phyloP scores from a whole-genome alignment of 2,329 filamentous ascomycete species.

The Didymella glomerata region DNA sequence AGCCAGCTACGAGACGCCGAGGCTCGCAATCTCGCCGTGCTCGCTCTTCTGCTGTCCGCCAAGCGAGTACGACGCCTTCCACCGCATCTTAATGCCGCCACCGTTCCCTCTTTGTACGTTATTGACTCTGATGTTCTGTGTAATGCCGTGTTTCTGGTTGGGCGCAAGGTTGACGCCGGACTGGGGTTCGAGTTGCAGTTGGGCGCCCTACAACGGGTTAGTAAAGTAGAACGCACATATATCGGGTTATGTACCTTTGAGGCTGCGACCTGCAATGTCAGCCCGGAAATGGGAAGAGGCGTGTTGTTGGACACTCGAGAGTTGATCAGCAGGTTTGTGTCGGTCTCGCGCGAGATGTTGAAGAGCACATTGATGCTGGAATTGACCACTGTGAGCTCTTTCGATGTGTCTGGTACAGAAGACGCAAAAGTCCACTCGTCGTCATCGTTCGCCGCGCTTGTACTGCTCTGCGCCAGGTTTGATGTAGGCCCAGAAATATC shows the following conservation, averaged over 20 bases:
- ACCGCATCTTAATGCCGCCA: conserved; percentile 84
- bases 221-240: background rate
- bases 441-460: conserved; percentile 75
- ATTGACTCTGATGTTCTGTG: conserved; percentile 80
- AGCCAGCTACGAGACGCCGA: conserved; percentile 71
- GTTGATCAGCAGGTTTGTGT: conserved; percentile 70
- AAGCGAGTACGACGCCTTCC: conserved; percentile 82
- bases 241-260: conserved; percentile 75
- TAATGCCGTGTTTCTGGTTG: conserved; percentile 76
- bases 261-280: conserved; percentile 92
- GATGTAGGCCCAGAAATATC: conserved; percentile 36
- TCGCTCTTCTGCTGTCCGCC: conserved; percentile 73
- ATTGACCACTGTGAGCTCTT: conserved; percentile 73
- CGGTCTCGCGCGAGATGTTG: conserved; percentile 68
- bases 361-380: conserved; percentile 77
- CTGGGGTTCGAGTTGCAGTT: conserved; percentile 84
- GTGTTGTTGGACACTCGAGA: conserved; percentile 88
- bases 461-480: conserved; percentile 38
- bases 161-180: conserved; percentile 79
- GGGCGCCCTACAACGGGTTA: conserved; percentile 69
- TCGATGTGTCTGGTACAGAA: conserved; percentile 75
- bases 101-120: conserved; percentile 78
- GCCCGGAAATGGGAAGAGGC: conserved; percentile 72
- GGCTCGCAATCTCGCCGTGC: conserved; percentile 82
- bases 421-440: conserved; percentile 97